These are phyloP conservation scores for Fusarium newnesense DNA, from an alignment of 2,329 filamentous ascomycete species.

Conservation along the genomic window DNA sequence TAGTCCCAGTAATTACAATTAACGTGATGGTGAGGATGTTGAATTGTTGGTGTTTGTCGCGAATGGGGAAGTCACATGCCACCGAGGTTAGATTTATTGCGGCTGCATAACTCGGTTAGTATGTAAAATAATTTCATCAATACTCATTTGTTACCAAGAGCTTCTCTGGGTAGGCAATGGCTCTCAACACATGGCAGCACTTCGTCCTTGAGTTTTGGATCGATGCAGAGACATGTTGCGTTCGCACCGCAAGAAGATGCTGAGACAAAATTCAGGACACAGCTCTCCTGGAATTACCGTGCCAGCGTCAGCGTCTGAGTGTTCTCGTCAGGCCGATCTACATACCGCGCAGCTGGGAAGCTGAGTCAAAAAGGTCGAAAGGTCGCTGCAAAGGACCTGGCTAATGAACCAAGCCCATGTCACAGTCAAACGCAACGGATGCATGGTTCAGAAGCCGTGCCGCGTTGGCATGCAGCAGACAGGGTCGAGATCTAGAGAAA, in stretches of 20 bases:
- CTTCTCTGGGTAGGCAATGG: not conserved
- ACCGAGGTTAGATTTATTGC: not conserved
- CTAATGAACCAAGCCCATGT: not conserved
- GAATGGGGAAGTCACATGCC: slow-evolving; percentile 4
- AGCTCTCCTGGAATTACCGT: not conserved
- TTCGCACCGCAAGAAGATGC: not conserved
- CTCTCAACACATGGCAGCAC: not conserved
- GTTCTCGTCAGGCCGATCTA: too few species aligned
- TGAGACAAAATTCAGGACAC: not conserved
- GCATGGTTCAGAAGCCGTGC: not conserved
- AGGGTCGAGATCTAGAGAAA: not conserved
- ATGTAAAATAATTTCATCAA: not conserved
- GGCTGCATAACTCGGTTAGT: not conserved
- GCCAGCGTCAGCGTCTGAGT: not conserved
- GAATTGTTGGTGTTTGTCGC: not conserved
- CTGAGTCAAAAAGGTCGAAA: not conserved
- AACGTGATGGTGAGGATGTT: not conserved
- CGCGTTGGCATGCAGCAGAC: not conserved
- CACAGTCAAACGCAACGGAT: not conserved
- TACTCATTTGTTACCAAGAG: not conserved
- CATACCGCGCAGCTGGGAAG: not conserved
- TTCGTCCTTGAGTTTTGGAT: not conserved
- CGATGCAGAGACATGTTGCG: not conserved
- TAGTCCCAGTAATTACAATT: not conserved
- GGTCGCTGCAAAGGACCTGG: not conserved